Evolutionary conservation across 2,329 filamentous ascomycete genomes (phyloP), one percentile per base, ranked within the genome.

Genomic region (Botryotinia calthae): DNA sequence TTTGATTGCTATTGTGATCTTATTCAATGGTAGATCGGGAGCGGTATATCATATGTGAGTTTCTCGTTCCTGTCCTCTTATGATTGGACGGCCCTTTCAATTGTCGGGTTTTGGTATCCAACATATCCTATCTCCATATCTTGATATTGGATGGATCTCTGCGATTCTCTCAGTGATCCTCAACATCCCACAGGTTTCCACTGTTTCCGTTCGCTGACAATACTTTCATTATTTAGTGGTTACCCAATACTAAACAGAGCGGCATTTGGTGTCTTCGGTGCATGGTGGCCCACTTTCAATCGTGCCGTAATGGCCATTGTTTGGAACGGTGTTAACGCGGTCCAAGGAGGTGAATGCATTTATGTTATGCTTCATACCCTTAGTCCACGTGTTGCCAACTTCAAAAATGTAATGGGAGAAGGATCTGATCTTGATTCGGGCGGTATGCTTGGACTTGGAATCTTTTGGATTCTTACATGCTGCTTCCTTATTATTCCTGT

Each of bases 251-350:
- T 84, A 25, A 82, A 81, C 76, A 81, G 84, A 56, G 78, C 83
- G 1, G 80, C 82, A 0, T 86, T 85, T 75, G 84, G 84, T 9
- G 76, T 84, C 1, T 85, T 82, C 73, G 84, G 84, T 37, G 83
- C 83, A 0, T 81, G 82, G 77, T 86, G 84, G 83, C 84, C 84
- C 2, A 81, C 80, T 8, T 82, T 83, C 71, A 84, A 83, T 73
- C 79, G 84, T 28, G 84, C 83, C 10, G 81, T 83, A 69, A 72
- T 72, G 70, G 61, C 70, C 34, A 71, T 71, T 56, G 83, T 85
- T 7, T 85, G 83, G 83, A 84, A 83, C 63, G 83, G 83, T 2
- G 82, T 84, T 2, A 84, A 83, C 62, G 77, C 78, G 0, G 77
- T 79, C 54, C 76, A 79, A 72, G 76, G 77, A 37, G 78, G 76